These are phyloP conservation scores for Verbena officinalis DNA, from an alignment of 257 asterid species.

Conservation along the genomic window DNA sequence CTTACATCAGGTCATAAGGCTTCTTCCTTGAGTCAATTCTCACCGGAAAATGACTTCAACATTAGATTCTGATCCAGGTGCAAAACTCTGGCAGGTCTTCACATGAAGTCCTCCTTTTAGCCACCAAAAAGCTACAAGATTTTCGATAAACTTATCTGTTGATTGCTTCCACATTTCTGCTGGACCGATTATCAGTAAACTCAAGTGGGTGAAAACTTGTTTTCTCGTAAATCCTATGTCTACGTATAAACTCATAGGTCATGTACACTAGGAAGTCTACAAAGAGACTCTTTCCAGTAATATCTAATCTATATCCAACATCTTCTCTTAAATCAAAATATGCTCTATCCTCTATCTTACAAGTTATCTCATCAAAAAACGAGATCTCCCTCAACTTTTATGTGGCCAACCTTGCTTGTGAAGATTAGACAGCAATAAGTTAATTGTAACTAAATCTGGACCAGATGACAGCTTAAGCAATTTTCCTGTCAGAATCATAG, in stretches of 20 bases:
- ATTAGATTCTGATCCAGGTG: too few relatives aligned
- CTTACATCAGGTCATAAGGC: conserved; percentile 26
- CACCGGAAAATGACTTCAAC: too few relatives aligned
- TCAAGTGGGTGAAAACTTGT: conserved; percentile 34
- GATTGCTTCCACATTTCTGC: conserved; percentile 39
- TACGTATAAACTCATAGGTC: conserved; percentile 63
- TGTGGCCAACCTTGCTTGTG: conserved; percentile 83
- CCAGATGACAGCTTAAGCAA: conserved; percentile 87
- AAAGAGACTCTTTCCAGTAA: conserved; percentile 73
- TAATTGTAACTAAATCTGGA: conserved; percentile 76
- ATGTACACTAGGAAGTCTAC: conserved; percentile 88
- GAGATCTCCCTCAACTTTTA: conserved; percentile 73
- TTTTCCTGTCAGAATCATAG: conserved; percentile 83
- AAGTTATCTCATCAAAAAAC: conserved; percentile 76
- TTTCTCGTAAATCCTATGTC: conserved; percentile 42
- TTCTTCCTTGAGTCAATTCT: conserved; percentile 12
- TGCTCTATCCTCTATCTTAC: conserved; percentile 67
- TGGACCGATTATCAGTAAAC: conserved; percentile 37
- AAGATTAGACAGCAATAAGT: conserved; percentile 75
- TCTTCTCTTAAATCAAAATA: conserved; percentile 52
- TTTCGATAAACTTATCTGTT: conserved; percentile 35
- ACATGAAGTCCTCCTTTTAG: conserved; percentile 24
- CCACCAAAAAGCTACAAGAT: conserved; percentile 4
- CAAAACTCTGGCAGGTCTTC: conserved; percentile 20
- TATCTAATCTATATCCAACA: conserved; percentile 42